These are phyloP conservation scores for Sporothrix brasiliensis DNA, from an alignment of 2,329 filamentous ascomycete species.

Conservation along the genomic window DNA sequence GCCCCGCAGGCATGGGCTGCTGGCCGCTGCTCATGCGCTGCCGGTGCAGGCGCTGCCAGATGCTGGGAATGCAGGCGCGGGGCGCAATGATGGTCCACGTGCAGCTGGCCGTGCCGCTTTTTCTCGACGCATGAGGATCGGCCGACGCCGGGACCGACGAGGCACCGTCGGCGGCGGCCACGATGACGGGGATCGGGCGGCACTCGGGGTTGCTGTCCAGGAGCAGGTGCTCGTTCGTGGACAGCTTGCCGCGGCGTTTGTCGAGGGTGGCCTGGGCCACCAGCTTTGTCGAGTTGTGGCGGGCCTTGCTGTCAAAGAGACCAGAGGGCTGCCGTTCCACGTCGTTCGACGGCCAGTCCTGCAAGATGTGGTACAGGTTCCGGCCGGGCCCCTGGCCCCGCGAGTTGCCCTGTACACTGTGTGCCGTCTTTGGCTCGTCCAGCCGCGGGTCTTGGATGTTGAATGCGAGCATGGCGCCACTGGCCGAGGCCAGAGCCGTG, in stretches of 20 bases:
- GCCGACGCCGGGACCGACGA: slow-evolving; percentile 12
- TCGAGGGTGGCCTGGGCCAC: slow-evolving; percentile 82
- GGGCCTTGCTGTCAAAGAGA: slow-evolving; percentile 69
- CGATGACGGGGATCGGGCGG: slow-evolving; percentile 74
- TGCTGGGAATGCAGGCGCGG: slow-evolving; percentile 82
- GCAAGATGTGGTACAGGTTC: slow-evolving; percentile 49
- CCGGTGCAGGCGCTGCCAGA: slow-evolving; percentile 87
- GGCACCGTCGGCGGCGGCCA: slow-evolving; percentile 52
- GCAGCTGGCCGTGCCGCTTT: slow-evolving; percentile 20
- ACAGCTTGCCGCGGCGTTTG: slow-evolving; percentile 65
- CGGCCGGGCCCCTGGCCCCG: slow-evolving; percentile 50
- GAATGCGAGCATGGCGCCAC: slow-evolving; percentile 72
- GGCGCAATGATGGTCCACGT: slow-evolving; percentile 81
- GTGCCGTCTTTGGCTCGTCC: slow-evolving; percentile 61
- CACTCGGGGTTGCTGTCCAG: slow-evolving; percentile 57
- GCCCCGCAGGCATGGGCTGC: slow-evolving; percentile 72
- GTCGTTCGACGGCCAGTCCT: slow-evolving; percentile 36
- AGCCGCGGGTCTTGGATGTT: slow-evolving; percentile 78
- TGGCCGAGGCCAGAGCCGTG: slow-evolving; percentile 70
- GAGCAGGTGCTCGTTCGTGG: slow-evolving; percentile 62
- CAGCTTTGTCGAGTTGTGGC: slow-evolving; percentile 66
- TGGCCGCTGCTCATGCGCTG: slow-evolving; percentile 73
- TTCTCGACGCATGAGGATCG: slow-evolving; percentile 50
- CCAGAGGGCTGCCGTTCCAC: slow-evolving; percentile 48
- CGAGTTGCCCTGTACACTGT: slow-evolving; percentile 38